Evolutionary conservation across 108 stramenopile species (phyloP).

Genomic region (Mayamaea pseudoterrestris): DNA sequence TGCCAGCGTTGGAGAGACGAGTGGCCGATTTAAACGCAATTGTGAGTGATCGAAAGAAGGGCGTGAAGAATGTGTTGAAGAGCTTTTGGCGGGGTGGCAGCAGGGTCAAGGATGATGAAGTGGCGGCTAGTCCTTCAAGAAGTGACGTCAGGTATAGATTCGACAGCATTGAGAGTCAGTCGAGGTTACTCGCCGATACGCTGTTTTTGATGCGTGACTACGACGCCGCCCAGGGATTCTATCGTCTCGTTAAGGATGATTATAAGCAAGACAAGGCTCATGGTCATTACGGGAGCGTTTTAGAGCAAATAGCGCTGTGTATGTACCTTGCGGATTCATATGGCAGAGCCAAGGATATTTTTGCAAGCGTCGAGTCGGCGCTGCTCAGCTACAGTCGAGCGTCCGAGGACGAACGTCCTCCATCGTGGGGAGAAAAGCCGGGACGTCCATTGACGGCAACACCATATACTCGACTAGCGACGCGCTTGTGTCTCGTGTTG

Average conservation of each 20-base stretch:
- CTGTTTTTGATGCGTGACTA: slow-evolving; percentile 79
- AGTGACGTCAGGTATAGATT: slow-evolving; percentile 38
- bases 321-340: slow-evolving; percentile 52
- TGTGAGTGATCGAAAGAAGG: slow-evolving; percentile 78
- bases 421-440: slow-evolving; percentile 13
- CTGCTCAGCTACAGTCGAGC: slow-evolving; percentile 62
- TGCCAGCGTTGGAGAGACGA: slow-evolving; percentile 70
- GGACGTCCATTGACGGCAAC: slow-evolving; percentile 40
- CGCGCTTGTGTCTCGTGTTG: slow-evolving; percentile 61
- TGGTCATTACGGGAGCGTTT: slow-evolving; percentile 58
- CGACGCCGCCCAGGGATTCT: slow-evolving; percentile 53
- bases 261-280: slow-evolving; percentile 72
- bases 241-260: slow-evolving; percentile 77
- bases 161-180: slow-evolving; percentile 79
- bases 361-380: slow-evolving; percentile 44
- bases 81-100: slow-evolving; percentile 65
- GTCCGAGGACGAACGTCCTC: slow-evolving; percentile 51
- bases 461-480: slow-evolving; percentile 55
- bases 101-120: slow-evolving; percentile 43
- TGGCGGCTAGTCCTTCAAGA: slow-evolving; percentile 2
- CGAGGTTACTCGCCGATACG: slow-evolving; percentile 75
- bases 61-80: slow-evolving; percentile 73
- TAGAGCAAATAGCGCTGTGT: slow-evolving; percentile 79
- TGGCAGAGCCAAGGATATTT: slow-evolving; percentile 25
- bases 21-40: slow-evolving; percentile 62